These are phyloP conservation scores for Udeniomyces megalosporus DNA, from an alignment of 768 basidiomycete genomes.

Conservation along the genomic window DNA sequence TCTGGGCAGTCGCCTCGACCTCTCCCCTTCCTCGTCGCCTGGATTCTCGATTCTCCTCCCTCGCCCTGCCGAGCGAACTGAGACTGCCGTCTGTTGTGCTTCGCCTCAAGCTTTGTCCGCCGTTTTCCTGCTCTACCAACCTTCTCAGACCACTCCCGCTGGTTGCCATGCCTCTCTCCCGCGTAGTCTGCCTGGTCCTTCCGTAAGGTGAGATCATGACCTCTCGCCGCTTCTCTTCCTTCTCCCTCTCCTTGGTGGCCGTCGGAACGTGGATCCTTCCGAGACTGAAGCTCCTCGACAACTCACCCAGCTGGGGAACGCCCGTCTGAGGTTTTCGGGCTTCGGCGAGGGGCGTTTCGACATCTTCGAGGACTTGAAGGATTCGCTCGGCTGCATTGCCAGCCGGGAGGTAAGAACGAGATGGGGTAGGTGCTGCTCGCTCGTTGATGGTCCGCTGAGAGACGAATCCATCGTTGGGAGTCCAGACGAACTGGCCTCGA, in stretches of 20 bases:
- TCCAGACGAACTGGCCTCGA: too few species aligned
- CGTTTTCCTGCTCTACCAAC: not conserved
- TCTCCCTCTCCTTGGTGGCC: conserved; percentile 1
- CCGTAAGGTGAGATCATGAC: conserved; percentile 8
- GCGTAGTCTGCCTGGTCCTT: not conserved
- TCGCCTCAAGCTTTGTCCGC: not conserved
- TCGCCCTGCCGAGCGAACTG: not conserved
- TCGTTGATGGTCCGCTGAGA: too few species aligned
- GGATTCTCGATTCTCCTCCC: not conserved
- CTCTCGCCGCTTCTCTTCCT: conserved; percentile 2
- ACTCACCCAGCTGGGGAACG: not conserved
- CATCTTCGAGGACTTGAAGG: not conserved
- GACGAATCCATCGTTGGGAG: too few species aligned
- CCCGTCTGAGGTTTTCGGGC: not conserved
- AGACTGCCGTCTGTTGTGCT: not conserved
- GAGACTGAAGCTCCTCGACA: not conserved
- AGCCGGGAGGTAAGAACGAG: not conserved
- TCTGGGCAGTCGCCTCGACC: not conserved
- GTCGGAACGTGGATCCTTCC: conserved; percentile 5
- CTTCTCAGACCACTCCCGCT: conserved; percentile 2
- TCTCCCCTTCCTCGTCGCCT: not conserved
- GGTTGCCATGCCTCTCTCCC: not conserved
- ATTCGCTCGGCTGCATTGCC: conserved; percentile 8
- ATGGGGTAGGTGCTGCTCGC: not conserved
- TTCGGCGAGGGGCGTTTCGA: not conserved